Evolutionary conservation across 1,139 yeast genomes (phyloP), one percentile per base, ranked within the genome.

Genomic region (Tardiomyces blankii): DNA sequence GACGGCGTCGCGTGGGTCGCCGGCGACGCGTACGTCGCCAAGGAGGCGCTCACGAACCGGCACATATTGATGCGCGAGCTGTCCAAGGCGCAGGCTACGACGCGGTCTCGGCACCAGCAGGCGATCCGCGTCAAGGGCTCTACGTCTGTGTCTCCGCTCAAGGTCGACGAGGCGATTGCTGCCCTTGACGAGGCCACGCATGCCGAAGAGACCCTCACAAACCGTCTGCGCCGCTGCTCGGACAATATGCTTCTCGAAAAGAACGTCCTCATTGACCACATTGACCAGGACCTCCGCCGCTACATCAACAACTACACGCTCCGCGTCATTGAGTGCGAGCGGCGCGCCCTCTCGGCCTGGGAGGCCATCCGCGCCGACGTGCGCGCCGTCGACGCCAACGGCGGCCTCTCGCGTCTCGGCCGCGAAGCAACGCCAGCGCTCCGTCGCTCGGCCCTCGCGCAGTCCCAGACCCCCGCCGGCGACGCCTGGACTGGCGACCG

Each of bases 1-100:
- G 97, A 89, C 56, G 86, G 86, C 0, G 62, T 87, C 12, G 77
- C 71, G 49, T 69, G 76, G 57, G 67, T 87, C 35, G 68, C 79
- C 5, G 75, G 77, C 49, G 96, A 89, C 56, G 81, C 91, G 23
- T 91, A 83, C 62, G 82, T 83, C 50, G 84, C 89, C 46, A 93
- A 91, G 63, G 98, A 91, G 63, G 84, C 96, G 0, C 69, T 91
- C 48, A 93, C 98, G 0, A 89, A 89, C 63, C 74, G 98, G 48
- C 96, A 93, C 63, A 70, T 91, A 47, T 67, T 91, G 42, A 91
- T 91, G 95, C 73, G 96, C 47, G 98, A 93, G 54, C 69, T 87
- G 45, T 60, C 77, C 23, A 84, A 78, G 56, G 93, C 96, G 1
- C 95, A 89, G 59, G 76, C 79, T 5, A 77, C 73, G 49, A 78